phyloP scores from a whole-genome alignment of 2,329 filamentous ascomycete species.

The Calonectria fujianensis region DNA sequence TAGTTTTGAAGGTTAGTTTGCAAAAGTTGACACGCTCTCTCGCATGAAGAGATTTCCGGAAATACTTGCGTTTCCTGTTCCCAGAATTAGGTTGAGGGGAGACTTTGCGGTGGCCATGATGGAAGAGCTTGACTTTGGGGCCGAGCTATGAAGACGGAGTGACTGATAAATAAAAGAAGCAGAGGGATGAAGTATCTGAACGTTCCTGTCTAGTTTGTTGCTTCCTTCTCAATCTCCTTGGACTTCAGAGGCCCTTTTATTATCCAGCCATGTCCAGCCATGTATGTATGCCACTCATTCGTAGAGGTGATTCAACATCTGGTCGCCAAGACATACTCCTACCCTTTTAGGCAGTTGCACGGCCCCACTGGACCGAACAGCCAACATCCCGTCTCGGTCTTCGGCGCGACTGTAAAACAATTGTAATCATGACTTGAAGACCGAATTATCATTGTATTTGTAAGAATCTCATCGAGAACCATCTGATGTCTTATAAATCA shows the following conservation, averaged over 20 bases:
- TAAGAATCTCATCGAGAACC: neutral
- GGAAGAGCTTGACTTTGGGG: neutral
- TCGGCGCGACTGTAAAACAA: neutral
- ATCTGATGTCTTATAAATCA: neutral
- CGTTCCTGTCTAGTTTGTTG: neutral
- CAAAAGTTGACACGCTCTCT: fast-evolving
- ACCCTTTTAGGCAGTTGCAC: conserved; percentile 30
- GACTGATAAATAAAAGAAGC: neutral
- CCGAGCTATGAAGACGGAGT: neutral
- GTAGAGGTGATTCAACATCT: neutral
- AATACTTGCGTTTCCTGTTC: conserved; percentile 44
- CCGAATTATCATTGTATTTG: neutral
- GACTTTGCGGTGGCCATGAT: conserved; percentile 36
- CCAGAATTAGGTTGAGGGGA: conserved; percentile 46
- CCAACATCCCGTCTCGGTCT: neutral
- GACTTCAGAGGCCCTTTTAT: neutral
- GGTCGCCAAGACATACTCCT: conserved; percentile 42
- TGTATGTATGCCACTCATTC: neutral
- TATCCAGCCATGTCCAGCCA: neutral
- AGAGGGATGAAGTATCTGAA: neutral
- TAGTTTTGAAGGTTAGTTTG: conserved; percentile 11
- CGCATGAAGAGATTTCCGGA: fast-evolving
- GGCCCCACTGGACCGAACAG: neutral
- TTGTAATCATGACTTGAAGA: neutral
- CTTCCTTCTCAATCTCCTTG: neutral